These are phyloP conservation scores for Paratinospora sagittata DNA, from an alignment of 164 flowering plant species.

Conservation along the genomic window DNA sequence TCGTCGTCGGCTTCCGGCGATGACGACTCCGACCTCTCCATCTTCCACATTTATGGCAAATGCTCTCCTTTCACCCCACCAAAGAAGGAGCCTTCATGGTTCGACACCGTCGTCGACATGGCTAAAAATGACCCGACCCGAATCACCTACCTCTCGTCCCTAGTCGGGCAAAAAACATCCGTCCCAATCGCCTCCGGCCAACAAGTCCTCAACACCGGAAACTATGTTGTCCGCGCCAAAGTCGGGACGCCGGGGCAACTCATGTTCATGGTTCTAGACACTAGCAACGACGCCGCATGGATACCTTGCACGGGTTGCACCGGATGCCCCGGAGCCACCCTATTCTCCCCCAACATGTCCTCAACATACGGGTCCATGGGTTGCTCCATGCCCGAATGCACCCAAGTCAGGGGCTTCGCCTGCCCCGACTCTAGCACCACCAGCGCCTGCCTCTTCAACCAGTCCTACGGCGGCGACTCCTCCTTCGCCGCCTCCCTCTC, in stretches of 20 bases:
- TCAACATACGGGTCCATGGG: slow-evolving; percentile 40
- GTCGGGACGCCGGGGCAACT: slow-evolving; percentile 82
- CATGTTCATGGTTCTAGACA: slow-evolving; percentile 89
- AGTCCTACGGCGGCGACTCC: slow-evolving; percentile 74
- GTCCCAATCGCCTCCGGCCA: slow-evolving; percentile 75
- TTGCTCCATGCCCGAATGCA: slow-evolving; percentile 60
- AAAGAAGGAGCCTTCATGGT: slow-evolving; percentile 32
- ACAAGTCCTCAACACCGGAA: slow-evolving; percentile 52
- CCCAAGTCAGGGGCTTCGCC: slow-evolving; percentile 48
- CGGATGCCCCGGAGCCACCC: slow-evolving; percentile 51
- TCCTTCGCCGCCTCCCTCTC: slow-evolving; percentile 58
- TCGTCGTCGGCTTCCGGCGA: slow-evolving; percentile 28
- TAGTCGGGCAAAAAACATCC: slow-evolving; percentile 32
- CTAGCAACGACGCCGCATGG: slow-evolving; percentile 73
- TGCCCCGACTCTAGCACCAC: slow-evolving; percentile 50
- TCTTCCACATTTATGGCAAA: slow-evolving; percentile 64
- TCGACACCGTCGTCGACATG: slow-evolving; percentile 60
- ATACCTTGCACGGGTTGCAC: slow-evolving; percentile 69
- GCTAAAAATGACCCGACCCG: slow-evolving; percentile 64
- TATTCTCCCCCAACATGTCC: slow-evolving; percentile 49
- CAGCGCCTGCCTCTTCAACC: slow-evolving; percentile 58
- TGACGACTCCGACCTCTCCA: slow-evolving; percentile 58
- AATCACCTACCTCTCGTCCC: slow-evolving; percentile 46
- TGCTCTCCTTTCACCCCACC: slow-evolving; percentile 73
- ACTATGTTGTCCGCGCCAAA: slow-evolving; percentile 64